phyloP scores from a whole-genome alignment of 1,284 basidiomycete genomes.

The Fomitopsis pinicola region DNA sequence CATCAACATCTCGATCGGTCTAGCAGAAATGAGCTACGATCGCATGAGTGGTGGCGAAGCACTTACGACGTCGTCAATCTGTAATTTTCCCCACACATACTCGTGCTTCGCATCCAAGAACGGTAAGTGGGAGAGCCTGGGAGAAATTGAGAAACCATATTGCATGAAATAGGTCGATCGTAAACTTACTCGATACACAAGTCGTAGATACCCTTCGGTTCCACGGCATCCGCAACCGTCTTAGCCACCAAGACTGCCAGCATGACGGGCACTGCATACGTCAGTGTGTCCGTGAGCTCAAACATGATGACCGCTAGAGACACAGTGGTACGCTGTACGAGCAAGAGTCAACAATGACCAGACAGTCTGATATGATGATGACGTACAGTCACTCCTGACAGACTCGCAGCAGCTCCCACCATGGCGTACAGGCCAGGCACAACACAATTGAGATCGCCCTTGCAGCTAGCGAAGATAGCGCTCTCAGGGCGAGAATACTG shows the following conservation, averaged over 20 bases:
- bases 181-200: constrained; percentile 80
- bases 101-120: constrained; percentile 89
- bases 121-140: constrained; percentile 71
- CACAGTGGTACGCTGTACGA: constrained; percentile 72
- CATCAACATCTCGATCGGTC: constrained; percentile 62
- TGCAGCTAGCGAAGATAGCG: constrained; percentile 63
- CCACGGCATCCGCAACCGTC: constrained; percentile 87
- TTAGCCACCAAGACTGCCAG: constrained; percentile 88
- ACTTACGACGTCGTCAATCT: constrained; percentile 75
- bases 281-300: constrained; percentile 91
- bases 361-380: neutral
- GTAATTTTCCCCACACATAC: constrained; percentile 78
- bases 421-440: constrained; percentile 89
- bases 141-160: neutral
- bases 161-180: constrained; percentile 8
- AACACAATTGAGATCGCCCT: constrained; percentile 63
- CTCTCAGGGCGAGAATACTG: constrained; percentile 65
- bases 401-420: constrained; percentile 85
- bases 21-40: constrained; percentile 20
- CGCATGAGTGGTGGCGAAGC: neutral
- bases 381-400: constrained; percentile 82
- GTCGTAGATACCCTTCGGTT: constrained; percentile 95
- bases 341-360: neutral
- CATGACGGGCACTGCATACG: constrained; percentile 96
- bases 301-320: constrained; percentile 97